Base-by-base conservation (phyloP, 805 yeast genomes). In the Hanseniaspora guilliermondii region DNA sequence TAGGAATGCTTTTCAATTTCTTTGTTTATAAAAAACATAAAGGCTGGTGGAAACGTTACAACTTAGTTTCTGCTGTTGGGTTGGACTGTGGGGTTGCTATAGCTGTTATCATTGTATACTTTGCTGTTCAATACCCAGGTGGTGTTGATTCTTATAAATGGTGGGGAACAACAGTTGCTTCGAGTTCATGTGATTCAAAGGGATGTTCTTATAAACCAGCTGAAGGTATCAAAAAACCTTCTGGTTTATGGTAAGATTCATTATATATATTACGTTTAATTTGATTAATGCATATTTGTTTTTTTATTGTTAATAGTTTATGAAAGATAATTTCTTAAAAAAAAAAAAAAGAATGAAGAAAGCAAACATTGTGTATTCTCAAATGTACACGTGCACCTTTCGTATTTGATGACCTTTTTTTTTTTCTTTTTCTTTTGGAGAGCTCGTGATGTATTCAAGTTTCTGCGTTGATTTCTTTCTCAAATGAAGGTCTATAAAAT, bases 11-110 rank as follows among this genome's bases (percentile, higher is more conserved):
- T 4, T 83, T 82, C 69, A 79, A 79, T 69, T 79, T 73, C 66
- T 71, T 72, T 60, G 67, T 83, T 56, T 79, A 78, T 57, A 72
- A 77, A 49, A 70, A 72, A 56, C 80, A 77, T 68, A 69, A 77
- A 48, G 68, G 73, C 47, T 83, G 88, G 89, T 83, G 89, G 88
- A 80, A 82, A 40, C 83, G 82, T 65, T 83, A 83, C 65, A 82
- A 82, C 64, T 82, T 80, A 62, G 75, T 82, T 4, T 67, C 83
- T 53, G 76, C 85, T n/a, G 79, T 84, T 22, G 88, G 80, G 1
- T 64, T 83, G 24, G 82, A 82, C 46, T 76, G 83, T 6, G 87
- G 87, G 1, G 74, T 82, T 14, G 86, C 87, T 0, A 72, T 80
- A 58, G 75, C 83, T 25, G 76, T 83, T 2, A 68, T 83, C 50